phyloP scores from a whole-genome alignment of 2,329 filamentous ascomycete genomes.

The Malbranchea cinnamomea region DNA sequence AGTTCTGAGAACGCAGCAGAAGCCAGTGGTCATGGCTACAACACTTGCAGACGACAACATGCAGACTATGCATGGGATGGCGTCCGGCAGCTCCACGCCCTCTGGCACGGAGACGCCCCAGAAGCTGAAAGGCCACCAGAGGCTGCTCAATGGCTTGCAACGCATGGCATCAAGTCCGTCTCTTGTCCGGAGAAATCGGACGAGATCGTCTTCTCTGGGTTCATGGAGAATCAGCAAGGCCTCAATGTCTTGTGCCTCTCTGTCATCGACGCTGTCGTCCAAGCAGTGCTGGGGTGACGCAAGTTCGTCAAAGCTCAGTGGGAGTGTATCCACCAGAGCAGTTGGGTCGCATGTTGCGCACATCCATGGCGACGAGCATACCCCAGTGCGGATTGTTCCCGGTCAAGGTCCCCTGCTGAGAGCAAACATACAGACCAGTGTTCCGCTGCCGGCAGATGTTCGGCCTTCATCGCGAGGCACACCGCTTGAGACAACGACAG shows the following conservation, averaged over 20 bases:
- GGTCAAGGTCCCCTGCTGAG: slow-evolving; percentile 38
- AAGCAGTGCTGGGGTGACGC: slow-evolving; percentile 39
- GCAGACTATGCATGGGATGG: slow-evolving; percentile 18
- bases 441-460: slow-evolving; percentile 50
- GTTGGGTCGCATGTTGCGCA: too few relatives aligned
- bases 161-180: slow-evolving; percentile 71
- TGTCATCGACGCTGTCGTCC: slow-evolving; percentile 39
- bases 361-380: too few relatives aligned
- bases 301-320: slow-evolving; percentile 41
- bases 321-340: slow-evolving; percentile 10
- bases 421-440: slow-evolving; percentile 35
- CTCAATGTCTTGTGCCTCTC: slow-evolving; percentile 50
- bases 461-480: slow-evolving; percentile 30
- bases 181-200: slow-evolving; percentile 47
- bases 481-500: slow-evolving; percentile 10
- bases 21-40: too few relatives aligned
- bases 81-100: slow-evolving; percentile 21
- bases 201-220: slow-evolving; percentile 43
- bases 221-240: slow-evolving; percentile 49
- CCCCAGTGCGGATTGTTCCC: too few relatives aligned
- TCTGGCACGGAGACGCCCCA: slow-evolving; percentile 28
- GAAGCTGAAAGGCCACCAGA: slow-evolving; percentile 54
- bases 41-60: slow-evolving; percentile 16
- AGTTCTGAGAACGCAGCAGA: too few relatives aligned
- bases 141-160: slow-evolving; percentile 58